Evolutionary conservation across 345 rosid genomes (phyloP).

Genomic region (Angophora floribunda): DNA sequence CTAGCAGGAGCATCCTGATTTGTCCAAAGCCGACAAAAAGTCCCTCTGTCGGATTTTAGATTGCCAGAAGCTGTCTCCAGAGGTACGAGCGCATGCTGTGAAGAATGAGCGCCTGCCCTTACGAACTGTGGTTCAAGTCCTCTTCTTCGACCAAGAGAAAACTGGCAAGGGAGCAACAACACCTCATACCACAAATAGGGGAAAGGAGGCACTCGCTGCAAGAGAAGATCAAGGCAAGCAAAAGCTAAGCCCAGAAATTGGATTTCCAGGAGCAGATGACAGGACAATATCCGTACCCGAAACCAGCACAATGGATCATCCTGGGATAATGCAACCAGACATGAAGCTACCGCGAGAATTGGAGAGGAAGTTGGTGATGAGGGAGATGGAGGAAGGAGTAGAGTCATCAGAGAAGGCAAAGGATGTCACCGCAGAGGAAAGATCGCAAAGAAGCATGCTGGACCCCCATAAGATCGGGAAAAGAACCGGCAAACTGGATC

Average conservation of each 20-base stretch:
- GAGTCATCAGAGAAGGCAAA: slow-evolving; percentile 8
- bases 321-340: slow-evolving; percentile 11
- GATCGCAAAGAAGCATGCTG: slow-evolving; percentile 3
- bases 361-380: slow-evolving; percentile 10
- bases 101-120: slow-evolving; percentile 91
- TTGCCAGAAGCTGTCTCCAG: slow-evolving; percentile 88
- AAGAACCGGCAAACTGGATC: slow-evolving; percentile 19
- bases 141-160: slow-evolving; percentile 83
- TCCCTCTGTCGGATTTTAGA: slow-evolving; percentile 69
- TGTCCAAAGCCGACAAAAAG: slow-evolving; percentile 79
- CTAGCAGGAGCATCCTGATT: slow-evolving; percentile 76
- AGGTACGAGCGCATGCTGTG: slow-evolving; percentile 83
- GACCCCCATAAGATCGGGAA: slow-evolving; percentile 13
- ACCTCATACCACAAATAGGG: slow-evolving; percentile 1
- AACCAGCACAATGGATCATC: background rate
- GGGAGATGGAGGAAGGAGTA: slow-evolving; percentile 15
- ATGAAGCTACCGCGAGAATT: slow-evolving; percentile 2
- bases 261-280: slow-evolving; percentile 11
- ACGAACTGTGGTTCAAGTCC: slow-evolving; percentile 90
- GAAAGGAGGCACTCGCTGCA: slow-evolving; percentile 10
- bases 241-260: slow-evolving; percentile 1
- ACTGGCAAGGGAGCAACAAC: slow-evolving; percentile 2
- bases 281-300: background rate
- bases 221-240: slow-evolving; percentile 13
- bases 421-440: slow-evolving; percentile 6